Evolutionary conservation across 257 asterid genomes (phyloP).

Genomic region (Primulina eburnea): DNA sequence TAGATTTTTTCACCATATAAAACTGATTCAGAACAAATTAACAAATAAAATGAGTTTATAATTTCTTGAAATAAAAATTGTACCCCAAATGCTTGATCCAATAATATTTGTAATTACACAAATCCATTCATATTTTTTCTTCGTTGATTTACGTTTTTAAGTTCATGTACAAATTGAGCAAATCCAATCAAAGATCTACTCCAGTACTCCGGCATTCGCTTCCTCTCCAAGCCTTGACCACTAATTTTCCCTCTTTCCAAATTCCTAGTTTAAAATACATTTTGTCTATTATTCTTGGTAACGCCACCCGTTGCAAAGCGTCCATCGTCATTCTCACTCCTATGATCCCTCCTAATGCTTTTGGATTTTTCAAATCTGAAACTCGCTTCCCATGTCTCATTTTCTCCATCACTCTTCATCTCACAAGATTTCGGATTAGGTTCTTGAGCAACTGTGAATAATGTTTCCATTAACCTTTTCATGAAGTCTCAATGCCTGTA

Average conservation of each 20-base stretch:
- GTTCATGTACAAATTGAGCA: slow-evolving; percentile 9
- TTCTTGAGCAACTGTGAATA: slow-evolving; percentile 27
- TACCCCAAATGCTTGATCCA: no score
- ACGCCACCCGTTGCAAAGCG: slow-evolving; percentile 1
- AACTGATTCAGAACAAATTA: no score
- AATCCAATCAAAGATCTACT: slow-evolving; percentile 25
- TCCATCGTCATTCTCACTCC: slow-evolving; percentile 47
- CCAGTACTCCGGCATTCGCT: slow-evolving; percentile 6
- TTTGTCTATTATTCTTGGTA: slow-evolving; percentile 17
- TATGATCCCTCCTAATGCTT: slow-evolving; percentile 32
- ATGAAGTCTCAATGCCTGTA: slow-evolving; percentile 33
- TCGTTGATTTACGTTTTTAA: not conserved
- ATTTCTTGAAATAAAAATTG: no score
- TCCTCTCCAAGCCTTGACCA: slow-evolving; percentile 27
- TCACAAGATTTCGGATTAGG: slow-evolving; percentile 34
- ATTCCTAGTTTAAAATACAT: slow-evolving; percentile 13
- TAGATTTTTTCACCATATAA: not conserved
- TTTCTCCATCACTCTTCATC: slow-evolving; percentile 24
- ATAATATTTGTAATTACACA: no score
- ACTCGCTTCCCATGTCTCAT: slow-evolving; percentile 25
- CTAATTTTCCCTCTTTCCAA: slow-evolving; percentile 3
- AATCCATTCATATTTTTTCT: not conserved
- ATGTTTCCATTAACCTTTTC: slow-evolving; percentile 24
- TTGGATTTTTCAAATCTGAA: slow-evolving; percentile 23
- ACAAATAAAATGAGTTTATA: no score